These are phyloP conservation scores for Medakamo hakoo DNA, from an alignment of 139 green algal genomes.

Conservation along the genomic window DNA sequence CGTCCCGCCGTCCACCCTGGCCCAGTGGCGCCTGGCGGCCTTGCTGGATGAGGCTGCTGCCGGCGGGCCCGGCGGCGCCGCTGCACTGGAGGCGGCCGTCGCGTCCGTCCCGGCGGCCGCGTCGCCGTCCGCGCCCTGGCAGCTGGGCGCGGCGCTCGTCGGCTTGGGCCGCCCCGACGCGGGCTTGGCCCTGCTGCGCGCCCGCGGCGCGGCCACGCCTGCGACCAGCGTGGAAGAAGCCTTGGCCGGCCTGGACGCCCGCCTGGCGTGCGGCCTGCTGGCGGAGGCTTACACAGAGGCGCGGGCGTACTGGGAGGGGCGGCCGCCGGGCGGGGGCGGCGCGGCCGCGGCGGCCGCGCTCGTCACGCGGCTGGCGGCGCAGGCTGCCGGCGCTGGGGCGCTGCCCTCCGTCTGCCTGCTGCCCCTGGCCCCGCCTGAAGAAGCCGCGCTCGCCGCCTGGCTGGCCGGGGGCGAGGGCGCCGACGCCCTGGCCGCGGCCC, in stretches of 20 bases:
- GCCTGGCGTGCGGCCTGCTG: conserved; percentile 8
- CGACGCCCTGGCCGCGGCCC: too few species aligned
- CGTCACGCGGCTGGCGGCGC: background rate
- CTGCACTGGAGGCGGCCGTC: background rate
- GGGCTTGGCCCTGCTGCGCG: conserved; percentile 18
- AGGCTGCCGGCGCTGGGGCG: too few species aligned
- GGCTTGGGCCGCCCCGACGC: conserved; percentile 10
- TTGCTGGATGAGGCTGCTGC: background rate
- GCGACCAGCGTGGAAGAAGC: background rate
- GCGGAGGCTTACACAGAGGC: conserved; percentile 14
- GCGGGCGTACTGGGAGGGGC: background rate
- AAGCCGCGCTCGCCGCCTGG: background rate
- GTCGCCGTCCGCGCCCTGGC: background rate
- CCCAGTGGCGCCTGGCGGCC: background rate
- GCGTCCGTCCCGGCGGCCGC: background rate
- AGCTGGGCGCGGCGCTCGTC: conserved; percentile 4
- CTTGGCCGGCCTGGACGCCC: conserved; percentile 1
- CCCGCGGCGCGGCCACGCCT: background rate
- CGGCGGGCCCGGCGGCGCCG: too few species aligned
- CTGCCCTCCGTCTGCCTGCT: background rate
- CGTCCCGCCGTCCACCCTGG: background rate
- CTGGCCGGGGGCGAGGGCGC: background rate
- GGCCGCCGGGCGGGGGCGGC: too few species aligned
- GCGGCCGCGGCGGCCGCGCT: background rate
- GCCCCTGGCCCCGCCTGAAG: background rate